phyloP scores from a whole-genome alignment of 768 basidiomycete species.

The Austroboletus eburneus region DNA sequence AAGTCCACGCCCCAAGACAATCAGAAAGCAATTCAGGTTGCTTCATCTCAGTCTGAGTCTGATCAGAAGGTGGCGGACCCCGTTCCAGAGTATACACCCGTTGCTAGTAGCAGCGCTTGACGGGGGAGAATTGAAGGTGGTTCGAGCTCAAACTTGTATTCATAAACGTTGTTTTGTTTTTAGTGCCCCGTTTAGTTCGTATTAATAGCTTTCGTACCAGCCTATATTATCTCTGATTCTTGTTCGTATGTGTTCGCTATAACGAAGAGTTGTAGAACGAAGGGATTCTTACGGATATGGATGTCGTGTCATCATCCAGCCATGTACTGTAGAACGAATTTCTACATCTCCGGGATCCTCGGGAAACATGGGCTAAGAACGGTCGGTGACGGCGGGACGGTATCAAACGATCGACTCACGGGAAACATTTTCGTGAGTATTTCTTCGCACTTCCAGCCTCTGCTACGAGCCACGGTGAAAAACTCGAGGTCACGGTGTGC shows the following conservation, averaged over 20 bases:
- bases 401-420: conserved; percentile 34
- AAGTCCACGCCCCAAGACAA: conserved; percentile 1
- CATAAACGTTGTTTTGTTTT: too few species aligned
- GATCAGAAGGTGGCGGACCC: conserved; percentile 6
- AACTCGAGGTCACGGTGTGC: conserved; percentile 82
- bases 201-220: too few species aligned
- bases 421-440: conserved; percentile 61
- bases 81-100: neutral
- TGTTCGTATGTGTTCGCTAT: too few species aligned
- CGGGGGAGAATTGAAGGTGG: too few species aligned
- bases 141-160: too few species aligned
- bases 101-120: conserved; percentile 1
- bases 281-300: too few species aligned
- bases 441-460: conserved; percentile 72
- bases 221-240: too few species aligned
- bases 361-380: conserved; percentile 78
- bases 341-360: conserved; percentile 78
- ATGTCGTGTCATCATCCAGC: conserved; percentile 56
- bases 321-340: conserved; percentile 79
- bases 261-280: too few species aligned
- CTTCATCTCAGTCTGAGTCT: neutral
- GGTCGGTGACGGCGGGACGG: neutral
- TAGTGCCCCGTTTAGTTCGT: too few species aligned
- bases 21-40: conserved; percentile 3
- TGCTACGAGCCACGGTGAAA: conserved; percentile 56